phyloP scores from a whole-genome alignment of 139 green algal species.

The Ettlia oleoabundans region DNA sequence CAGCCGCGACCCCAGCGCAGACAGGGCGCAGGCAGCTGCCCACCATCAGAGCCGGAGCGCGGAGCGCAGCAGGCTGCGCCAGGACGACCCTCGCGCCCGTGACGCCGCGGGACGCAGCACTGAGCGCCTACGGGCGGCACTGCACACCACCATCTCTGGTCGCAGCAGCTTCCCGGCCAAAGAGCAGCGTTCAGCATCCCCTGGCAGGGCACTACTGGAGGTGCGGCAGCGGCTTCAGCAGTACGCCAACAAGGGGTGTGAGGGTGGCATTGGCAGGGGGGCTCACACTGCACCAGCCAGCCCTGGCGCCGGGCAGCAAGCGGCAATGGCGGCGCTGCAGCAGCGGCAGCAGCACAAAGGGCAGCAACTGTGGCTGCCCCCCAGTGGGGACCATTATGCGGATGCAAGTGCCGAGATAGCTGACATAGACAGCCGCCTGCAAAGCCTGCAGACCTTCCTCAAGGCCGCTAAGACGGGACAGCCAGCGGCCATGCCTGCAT shows the following conservation, averaged over 20 bases:
- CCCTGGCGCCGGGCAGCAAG: neutral
- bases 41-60: neutral
- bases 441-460: slow-evolving; percentile 84
- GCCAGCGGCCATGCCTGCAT: neutral
- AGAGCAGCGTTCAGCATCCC: slow-evolving; percentile 54
- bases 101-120: no score
- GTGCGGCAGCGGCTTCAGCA: slow-evolving; percentile 73
- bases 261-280: no score
- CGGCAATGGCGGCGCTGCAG: neutral
- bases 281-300: no score
- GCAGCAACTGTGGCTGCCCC: neutral
- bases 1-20: slow-evolving; percentile 50
- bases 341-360: neutral
- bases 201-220: slow-evolving; percentile 72
- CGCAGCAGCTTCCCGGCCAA: neutral
- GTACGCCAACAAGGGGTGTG: no score
- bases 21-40: slow-evolving; percentile 2
- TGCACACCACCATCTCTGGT: slow-evolving; percentile 7
- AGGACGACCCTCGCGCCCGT: no score
- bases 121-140: slow-evolving; percentile 35
- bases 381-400: slow-evolving; percentile 45
- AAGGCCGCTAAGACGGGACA: slow-evolving; percentile 63
- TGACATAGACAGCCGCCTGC: slow-evolving; percentile 83
- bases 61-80: neutral
- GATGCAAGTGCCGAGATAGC: slow-evolving; percentile 78